A percentile compares a stretch with the other conserved stretches of the same genome.
Evolutionary conservation across 1,284 basidiomycete genomes (phyloP).

Genomic region (Leccinum pachyderme): DNA sequence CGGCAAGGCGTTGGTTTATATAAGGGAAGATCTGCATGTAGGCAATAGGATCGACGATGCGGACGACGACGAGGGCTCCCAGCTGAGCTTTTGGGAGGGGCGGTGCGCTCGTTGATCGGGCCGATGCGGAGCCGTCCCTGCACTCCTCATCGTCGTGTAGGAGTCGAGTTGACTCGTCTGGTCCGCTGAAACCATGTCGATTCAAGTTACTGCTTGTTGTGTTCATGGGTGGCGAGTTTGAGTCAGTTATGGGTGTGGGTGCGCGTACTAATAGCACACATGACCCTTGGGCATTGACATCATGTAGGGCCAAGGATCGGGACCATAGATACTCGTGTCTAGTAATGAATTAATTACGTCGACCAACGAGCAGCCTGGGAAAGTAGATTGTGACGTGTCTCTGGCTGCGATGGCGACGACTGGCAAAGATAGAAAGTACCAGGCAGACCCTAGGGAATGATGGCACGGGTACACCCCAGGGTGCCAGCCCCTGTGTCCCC

Average conservation of each 20-base stretch:
- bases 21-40: slow-evolving; percentile 60
- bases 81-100: slow-evolving; percentile 15
- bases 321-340: background rate
- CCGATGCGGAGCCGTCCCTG: background rate
- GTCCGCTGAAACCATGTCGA: background rate
- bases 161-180: slow-evolving; percentile 9
- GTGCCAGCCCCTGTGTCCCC: background rate
- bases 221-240: slow-evolving; percentile 1
- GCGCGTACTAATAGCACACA: background rate
- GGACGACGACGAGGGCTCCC: slow-evolving; percentile 25
- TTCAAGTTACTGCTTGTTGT: background rate
- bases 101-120: background rate
- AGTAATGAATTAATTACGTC: background rate
- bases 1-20: slow-evolving; percentile 62
- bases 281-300: background rate
- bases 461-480: background rate
- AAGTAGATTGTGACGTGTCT: background rate
- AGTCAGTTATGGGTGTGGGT: background rate
- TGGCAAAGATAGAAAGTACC: background rate
- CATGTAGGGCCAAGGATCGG: slow-evolving; percentile 53
- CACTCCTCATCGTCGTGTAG: slow-evolving; percentile 9
- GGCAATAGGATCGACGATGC: slow-evolving; percentile 57
- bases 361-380: background rate
- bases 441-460: background rate
- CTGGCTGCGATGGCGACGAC: background rate